Evolutionary conservation across 2,329 filamentous ascomycete species (phyloP).

Genomic region (Ilyonectria robusta): DNA sequence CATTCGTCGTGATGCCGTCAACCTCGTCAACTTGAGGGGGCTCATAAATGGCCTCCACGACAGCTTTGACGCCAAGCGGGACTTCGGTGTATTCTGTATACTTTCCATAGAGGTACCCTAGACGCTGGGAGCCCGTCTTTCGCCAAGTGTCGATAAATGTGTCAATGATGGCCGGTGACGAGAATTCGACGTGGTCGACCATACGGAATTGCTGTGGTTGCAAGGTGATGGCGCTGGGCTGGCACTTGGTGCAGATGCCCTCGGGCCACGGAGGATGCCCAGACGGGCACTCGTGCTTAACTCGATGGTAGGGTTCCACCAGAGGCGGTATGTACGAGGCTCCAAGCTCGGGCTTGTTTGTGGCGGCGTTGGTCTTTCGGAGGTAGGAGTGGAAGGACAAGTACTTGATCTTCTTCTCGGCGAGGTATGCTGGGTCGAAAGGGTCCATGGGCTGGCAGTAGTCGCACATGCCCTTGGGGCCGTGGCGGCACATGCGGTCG

Average conservation of each 20-base stretch:
- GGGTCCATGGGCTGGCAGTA: slow-evolving; percentile 98
- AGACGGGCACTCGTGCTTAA: slow-evolving; percentile 89
- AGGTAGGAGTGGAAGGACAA: slow-evolving; percentile 95
- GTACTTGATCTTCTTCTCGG: slow-evolving; percentile 99
- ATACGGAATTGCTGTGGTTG: slow-evolving; percentile 95
- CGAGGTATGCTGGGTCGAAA: slow-evolving; percentile 89
- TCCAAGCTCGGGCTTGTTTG: slow-evolving; percentile 94
- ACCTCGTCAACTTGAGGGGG: slow-evolving; percentile 90
- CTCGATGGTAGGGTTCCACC: slow-evolving; percentile 92
- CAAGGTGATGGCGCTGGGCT: slow-evolving; percentile 95
- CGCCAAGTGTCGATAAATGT: slow-evolving; percentile 94
- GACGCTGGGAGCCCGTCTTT: slow-evolving; percentile 83
- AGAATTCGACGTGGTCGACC: slow-evolving; percentile 98
- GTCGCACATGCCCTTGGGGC: slow-evolving; percentile 98
- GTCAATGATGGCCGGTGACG: slow-evolving; percentile 86
- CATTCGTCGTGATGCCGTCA: slow-evolving; percentile 87
- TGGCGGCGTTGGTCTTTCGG: slow-evolving; percentile 94
- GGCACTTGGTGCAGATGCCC: slow-evolving; percentile 98
- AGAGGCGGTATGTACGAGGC: slow-evolving; percentile 97
- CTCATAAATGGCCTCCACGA: slow-evolving; percentile 98
- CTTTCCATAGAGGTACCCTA: slow-evolving; percentile 92
- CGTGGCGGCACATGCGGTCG: slow-evolving; percentile 96
- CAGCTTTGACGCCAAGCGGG: slow-evolving; percentile 92
- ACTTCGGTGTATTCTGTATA: slow-evolving; percentile 94
- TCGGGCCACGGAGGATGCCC: slow-evolving; percentile 95